Evolutionary conservation across 2,329 filamentous ascomycete species (phyloP).

Genomic region (Uncinocarpus reesii): DNA sequence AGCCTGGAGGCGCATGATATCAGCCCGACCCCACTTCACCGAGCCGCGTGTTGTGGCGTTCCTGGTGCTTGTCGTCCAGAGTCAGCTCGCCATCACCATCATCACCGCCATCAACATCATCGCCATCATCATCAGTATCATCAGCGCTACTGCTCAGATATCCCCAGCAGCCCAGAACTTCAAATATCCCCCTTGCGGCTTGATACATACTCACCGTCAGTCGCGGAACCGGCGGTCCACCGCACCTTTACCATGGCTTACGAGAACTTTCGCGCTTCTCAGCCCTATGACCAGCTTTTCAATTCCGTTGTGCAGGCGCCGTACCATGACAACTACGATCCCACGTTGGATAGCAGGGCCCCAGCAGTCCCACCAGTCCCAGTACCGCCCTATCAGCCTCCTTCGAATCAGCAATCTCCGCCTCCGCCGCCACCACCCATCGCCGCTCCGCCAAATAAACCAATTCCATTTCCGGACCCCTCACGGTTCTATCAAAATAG

Average conservation of each 20-base stretch:
- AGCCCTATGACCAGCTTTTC: slow-evolving; percentile 24
- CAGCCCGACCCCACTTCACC: slow-evolving; percentile 7
- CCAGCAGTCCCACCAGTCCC: too few species aligned
- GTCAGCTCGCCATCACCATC: neutral
- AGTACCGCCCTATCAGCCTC: neutral
- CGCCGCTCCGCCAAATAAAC: neutral
- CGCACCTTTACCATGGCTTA: slow-evolving; percentile 31
- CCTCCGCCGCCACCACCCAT: slow-evolving; percentile 1
- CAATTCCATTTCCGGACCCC: slow-evolving; percentile 6
- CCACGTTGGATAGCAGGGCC: slow-evolving; percentile 6
- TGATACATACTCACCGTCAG: neutral
- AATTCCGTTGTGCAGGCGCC: slow-evolving; percentile 22
- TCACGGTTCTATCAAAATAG: slow-evolving; percentile 8
- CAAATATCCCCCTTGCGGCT: too few species aligned
- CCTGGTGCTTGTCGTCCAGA: too few species aligned
- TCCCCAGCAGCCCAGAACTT: too few species aligned
- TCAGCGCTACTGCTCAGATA: too few species aligned
- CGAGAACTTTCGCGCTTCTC: slow-evolving; percentile 32
- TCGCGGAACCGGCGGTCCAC: neutral
- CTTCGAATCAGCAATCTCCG: neutral
- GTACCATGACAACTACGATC: slow-evolving; percentile 5
- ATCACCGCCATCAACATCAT: neutral
- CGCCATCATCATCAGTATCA: neutral
- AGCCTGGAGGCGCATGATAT: neutral
- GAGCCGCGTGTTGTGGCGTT: too few species aligned